phyloP scores from a whole-genome alignment of 805 yeast species.

The Sugiyamaella boreocaroliniensis region DNA sequence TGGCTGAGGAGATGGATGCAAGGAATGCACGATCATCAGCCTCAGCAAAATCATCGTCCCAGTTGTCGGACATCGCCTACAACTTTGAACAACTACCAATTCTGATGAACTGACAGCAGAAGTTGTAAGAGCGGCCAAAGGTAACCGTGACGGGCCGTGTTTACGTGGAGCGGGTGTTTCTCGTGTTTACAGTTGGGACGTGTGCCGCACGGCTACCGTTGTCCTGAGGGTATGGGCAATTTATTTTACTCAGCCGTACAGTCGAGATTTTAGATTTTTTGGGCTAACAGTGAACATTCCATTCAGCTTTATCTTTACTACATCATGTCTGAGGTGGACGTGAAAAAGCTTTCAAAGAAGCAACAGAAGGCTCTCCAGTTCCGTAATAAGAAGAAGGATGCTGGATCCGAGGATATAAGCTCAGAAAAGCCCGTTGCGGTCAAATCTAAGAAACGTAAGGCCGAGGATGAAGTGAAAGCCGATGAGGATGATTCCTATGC shows the following conservation, averaged over 20 bases:
- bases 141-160: not conserved
- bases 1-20: slow-evolving; percentile 15
- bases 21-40: slow-evolving; percentile 9
- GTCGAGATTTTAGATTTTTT: not conserved
- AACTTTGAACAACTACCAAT: not conserved
- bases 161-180: not conserved
- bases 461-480: slow-evolving; percentile 27
- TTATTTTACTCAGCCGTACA: no score
- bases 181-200: not conserved
- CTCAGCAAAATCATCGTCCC: slow-evolving; percentile 16
- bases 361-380: slow-evolving; percentile 26
- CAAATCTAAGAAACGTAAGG: slow-evolving; percentile 28
- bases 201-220: not conserved
- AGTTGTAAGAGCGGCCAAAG: no score
- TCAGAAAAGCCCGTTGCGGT: slow-evolving; percentile 15
- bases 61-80: not conserved
- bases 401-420: slow-evolving; percentile 18
- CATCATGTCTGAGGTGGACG: not conserved
- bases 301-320: not conserved
- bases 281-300: not conserved
- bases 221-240: no score
- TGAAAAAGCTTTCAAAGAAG: slow-evolving; percentile 25
- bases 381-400: slow-evolving; percentile 20
- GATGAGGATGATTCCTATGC: slow-evolving; percentile 7
- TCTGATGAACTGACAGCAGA: no score